Evolutionary conservation across 2,329 filamentous ascomycete genomes (phyloP), one percentile per base, ranked within the genome.

Genomic region (Colletotrichum sublineola): DNA sequence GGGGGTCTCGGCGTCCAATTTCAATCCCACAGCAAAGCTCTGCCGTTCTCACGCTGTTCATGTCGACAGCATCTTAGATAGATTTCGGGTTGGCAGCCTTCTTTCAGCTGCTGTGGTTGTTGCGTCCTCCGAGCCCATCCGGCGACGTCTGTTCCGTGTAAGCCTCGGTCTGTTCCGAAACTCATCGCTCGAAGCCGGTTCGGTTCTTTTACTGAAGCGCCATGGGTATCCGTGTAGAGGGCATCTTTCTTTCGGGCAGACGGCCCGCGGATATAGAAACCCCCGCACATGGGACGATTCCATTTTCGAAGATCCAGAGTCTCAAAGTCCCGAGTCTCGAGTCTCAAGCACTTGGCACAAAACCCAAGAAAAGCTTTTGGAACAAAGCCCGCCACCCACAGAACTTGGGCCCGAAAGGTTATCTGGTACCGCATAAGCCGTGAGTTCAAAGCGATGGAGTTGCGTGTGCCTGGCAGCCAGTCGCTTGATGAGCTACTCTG

Each of bases 11-110:
- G 42, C 36, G 18, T 40, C 48, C 33, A 55, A 62, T 15, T 18
- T 52, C 31, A 33, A 68, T 44, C 68, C 64, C 60, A 44, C 52
- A 42, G 40, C n/a, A 44, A 15, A 48, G 31, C 50, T 42, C 44
- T 42, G 50, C 42, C 33, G 29, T 52, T 48, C 24, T 15, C n/a
- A 29, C 31, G 42, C 65, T 67, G 36, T 44, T 57, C 33, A 38
- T 24, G 44, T 52, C 36, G 33, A 42, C 38, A 42, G 20, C 38
- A 50, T 46, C 50, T 18, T n/a, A 33, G 18, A 3, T 60, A 12
- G 20, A 57, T 38, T 38, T 33, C 20, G 33, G 55, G 38, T 57
- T 18, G 20, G 9, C 11, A 1, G 36, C 2, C 20, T 42, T 9
- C n/a, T 18, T 33, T 38, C 55, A 15, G 5, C 36, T 57, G n/a